These are phyloP conservation scores for Gnomoniopsis sp. DNA, from an alignment of 2,329 filamentous ascomycete species.

Conservation along the genomic window DNA sequence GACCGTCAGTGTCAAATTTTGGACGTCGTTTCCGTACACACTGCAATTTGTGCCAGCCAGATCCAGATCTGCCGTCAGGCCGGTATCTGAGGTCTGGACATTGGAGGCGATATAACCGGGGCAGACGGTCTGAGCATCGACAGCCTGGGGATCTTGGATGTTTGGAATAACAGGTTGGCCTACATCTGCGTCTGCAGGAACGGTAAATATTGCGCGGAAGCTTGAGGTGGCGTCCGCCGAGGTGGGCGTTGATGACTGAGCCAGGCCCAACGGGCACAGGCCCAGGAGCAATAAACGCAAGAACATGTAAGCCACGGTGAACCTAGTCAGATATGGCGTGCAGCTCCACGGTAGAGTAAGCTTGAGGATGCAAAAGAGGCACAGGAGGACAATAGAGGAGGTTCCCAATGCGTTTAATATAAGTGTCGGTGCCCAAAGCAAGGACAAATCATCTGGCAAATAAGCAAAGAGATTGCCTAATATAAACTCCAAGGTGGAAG, in stretches of 20 bases:
- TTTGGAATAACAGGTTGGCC: constrained; percentile 15
- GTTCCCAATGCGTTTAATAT: constrained; percentile 1
- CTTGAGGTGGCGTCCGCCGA: constrained; percentile 9
- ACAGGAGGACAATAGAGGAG: background rate
- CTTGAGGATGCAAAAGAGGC: background rate
- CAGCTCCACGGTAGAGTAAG: background rate
- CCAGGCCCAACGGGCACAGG: background rate
- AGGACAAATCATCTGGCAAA: background rate
- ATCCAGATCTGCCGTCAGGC: constrained; percentile 64
- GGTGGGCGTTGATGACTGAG: background rate
- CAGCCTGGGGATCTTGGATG: constrained; percentile 14
- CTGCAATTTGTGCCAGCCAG: constrained; percentile 70
- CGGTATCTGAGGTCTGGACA: constrained; percentile 47
- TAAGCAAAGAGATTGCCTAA: background rate
- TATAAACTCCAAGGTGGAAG: background rate
- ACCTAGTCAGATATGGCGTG: constrained; percentile 1
- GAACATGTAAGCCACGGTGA: constrained; percentile 11
- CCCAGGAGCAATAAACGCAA: constrained; percentile 7
- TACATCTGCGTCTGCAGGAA: constrained; percentile 11
- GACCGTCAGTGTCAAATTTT: constrained; percentile 33
- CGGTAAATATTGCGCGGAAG: constrained; percentile 14
- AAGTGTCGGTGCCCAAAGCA: background rate
- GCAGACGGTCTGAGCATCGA: constrained; percentile 36
- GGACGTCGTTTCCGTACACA: constrained; percentile 70
- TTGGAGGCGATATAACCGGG: constrained; percentile 66